Evolutionary conservation across 148 eudicot species (phyloP).

Genomic region (Cornus controversa): DNA sequence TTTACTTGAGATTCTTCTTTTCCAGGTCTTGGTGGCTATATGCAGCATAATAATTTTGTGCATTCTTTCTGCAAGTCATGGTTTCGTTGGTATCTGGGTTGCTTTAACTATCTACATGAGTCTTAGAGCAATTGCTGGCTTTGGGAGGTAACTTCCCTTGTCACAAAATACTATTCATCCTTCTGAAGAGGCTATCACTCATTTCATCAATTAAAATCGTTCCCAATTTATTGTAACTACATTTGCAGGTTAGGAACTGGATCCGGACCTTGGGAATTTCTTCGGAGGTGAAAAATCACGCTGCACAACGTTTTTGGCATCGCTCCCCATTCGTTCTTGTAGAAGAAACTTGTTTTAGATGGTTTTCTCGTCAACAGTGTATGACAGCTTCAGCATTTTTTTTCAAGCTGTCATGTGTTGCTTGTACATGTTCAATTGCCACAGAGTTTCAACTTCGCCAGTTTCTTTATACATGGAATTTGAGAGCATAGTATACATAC

Average conservation of each 20-base stretch:
- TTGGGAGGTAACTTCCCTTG: conserved; percentile 58
- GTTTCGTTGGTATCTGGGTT: conserved; percentile 79
- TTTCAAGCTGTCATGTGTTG: background rate
- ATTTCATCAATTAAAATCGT: too few relatives aligned
- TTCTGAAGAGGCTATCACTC: too few relatives aligned
- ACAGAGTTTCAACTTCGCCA: too few relatives aligned
- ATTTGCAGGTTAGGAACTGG: conserved; percentile 72
- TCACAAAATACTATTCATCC: too few relatives aligned
- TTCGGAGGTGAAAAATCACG: conserved; percentile 33
- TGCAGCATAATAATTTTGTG: conserved; percentile 57
- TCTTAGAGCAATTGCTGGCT: conserved; percentile 74
- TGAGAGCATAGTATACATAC: background rate
- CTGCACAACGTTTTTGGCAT: background rate
- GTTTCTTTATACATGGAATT: background rate
- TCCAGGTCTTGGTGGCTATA: conserved; percentile 64
- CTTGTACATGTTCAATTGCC: background rate
- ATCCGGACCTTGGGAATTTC: conserved; percentile 75
- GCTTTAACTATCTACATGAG: conserved; percentile 80
- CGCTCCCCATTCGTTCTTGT: background rate
- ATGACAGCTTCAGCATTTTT: too few relatives aligned
- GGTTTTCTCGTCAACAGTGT: background rate
- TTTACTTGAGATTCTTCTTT: background rate
- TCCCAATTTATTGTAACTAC: background rate
- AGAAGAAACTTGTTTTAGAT: background rate
- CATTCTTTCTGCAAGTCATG: conserved; percentile 44